Evolutionary conservation across 2,329 filamentous ascomycete species (phyloP).

Genomic region (Blumeria hordei): DNA sequence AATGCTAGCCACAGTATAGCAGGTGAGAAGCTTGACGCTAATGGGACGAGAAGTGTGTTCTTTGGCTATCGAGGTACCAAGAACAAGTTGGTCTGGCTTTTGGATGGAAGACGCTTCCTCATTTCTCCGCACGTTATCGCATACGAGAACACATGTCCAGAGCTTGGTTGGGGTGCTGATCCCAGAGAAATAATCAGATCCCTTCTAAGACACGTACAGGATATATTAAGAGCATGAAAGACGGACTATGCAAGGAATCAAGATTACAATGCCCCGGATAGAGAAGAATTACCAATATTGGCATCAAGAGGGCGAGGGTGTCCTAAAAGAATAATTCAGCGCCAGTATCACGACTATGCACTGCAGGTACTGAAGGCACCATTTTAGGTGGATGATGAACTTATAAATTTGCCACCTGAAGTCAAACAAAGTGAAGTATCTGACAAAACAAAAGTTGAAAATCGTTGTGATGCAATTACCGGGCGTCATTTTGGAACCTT

Average conservation of each 20-base stretch:
- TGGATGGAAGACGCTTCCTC: neutral
- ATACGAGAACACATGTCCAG: neutral
- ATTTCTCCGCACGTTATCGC: neutral
- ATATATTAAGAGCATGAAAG: neutral
- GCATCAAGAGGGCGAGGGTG: neutral
- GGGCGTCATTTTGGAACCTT: neutral
- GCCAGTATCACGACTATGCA: neutral
- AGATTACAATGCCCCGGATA: neutral
- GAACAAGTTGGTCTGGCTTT: neutral
- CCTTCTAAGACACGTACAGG: neutral
- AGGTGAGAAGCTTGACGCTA: neutral
- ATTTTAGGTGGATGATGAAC: neutral
- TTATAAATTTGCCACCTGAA: neutral
- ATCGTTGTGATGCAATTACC: neutral
- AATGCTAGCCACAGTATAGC: neutral
- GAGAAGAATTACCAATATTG: neutral
- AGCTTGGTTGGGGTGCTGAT: neutral
- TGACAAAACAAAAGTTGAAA: neutral
- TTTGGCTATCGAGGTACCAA: neutral
- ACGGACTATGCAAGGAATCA: neutral
- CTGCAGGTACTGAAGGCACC: neutral
- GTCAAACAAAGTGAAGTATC: neutral
- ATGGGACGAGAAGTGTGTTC: neutral
- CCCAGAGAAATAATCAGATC: neutral
- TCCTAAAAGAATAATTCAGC: neutral